Base-by-base conservation (phyloP, 179 eudicot genomes). In the Carnegiea gigantea region DNA sequence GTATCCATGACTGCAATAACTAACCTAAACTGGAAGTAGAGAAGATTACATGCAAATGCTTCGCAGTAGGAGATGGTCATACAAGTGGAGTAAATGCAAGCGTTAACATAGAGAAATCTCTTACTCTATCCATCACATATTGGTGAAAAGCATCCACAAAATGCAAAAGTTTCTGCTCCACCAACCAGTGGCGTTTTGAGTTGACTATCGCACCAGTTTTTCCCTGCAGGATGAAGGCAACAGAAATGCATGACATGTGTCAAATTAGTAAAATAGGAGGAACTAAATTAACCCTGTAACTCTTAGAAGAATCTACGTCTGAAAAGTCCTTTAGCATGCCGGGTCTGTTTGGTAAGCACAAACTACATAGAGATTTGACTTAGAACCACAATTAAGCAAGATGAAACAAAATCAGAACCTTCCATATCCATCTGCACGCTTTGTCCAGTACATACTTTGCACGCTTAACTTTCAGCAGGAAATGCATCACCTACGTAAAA, bases 81-180 rank as follows among this genome's bases (percentile, higher is more conserved):
- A 38, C 28, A 23, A 70, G 46, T 48, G 30, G 18, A 23, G 18
- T 49, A 38, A 76, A 43, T 18, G 28, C n/a, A 86, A 73, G 28
- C 57, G 79, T 74, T 54, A 67, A 80, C 60, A 67, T 5, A 28
- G 81, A 77, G 33, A 78, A 74, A 79, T 46, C 62, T 70, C 90
- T 90, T 92, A 96, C 99, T 84, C 98, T 88, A 84, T 96, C 99
- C 99, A 96, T 96, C 81, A 96, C 97, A 82, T 97, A 96, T 85
- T 96, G 98, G 88, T 96, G 99, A 87, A 96, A 97, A 78, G 99
- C 99, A 91, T 96, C 99, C 82, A 97, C 97, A 84, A 97, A 97
- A 87, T 97, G 99, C 79, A 94, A 89, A 70, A 97, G 95, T 83
- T 97, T 97, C 83, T 97, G 99, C 88, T 93, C 97, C 80, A 97